A percentile compares a stretch with the other conserved stretches of the same genome.
Evolutionary conservation across 1,284 basidiomycete species (phyloP).

Genomic region (Cystobasidium sp.): DNA sequence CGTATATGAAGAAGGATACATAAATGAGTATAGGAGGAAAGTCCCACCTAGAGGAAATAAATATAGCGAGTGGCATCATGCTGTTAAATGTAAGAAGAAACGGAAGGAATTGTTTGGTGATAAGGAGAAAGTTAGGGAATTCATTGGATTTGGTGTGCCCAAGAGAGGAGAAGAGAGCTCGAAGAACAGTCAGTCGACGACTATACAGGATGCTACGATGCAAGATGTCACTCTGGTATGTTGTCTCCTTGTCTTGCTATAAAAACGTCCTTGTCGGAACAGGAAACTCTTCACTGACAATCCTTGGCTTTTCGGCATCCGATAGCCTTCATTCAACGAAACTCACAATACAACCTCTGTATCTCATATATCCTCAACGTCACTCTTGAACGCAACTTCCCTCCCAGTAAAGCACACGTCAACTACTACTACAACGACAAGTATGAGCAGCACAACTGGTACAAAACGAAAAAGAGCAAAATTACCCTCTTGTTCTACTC

Average conservation of each 20-base stretch:
- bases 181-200: background rate
- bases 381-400: background rate
- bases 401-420: background rate
- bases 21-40: background rate
- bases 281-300: background rate
- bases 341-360: background rate
- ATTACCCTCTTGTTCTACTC: conserved; percentile 32
- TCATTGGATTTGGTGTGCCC: conserved; percentile 14
- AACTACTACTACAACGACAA: background rate
- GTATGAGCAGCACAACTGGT: background rate
- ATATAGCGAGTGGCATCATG: conserved; percentile 42
- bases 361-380: conserved; percentile 15
- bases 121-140: conserved; percentile 26
- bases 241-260: background rate
- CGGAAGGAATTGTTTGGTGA: conserved; percentile 6
- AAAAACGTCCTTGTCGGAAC: background rate
- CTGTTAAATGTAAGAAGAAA: conserved; percentile 19
- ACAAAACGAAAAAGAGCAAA: conserved; percentile 20
- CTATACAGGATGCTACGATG: background rate
- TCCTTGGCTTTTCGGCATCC: too few species aligned
- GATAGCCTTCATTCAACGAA: conserved; percentile 6
- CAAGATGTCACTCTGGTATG: conserved; percentile 13
- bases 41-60: conserved; percentile 26
- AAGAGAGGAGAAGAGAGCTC: background rate
- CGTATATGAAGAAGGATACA: conserved; percentile 19